Evolutionary conservation across 495 filamentous ascomycete genomes (phyloP).

Genomic region (Aspergillus nidulans): DNA sequence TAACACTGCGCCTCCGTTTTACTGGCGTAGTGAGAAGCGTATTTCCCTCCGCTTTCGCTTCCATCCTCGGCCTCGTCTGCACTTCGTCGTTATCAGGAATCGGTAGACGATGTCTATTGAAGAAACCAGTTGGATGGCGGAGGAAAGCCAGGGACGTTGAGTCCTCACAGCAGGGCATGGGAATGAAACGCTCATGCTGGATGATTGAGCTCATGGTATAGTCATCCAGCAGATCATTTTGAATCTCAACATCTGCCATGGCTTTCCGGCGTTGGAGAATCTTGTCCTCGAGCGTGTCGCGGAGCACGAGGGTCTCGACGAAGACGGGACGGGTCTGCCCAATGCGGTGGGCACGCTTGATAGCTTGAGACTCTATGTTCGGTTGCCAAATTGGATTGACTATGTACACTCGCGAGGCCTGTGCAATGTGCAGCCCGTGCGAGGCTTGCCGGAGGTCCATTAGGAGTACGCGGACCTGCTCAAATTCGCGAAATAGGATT

Average conservation of each 20-base stretch:
- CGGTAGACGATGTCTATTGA: conserved; percentile 37
- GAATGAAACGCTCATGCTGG: conserved; percentile 61
- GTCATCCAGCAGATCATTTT: conserved; percentile 69
- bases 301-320: conserved; percentile 83
- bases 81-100: conserved; percentile 26
- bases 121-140: conserved; percentile 28
- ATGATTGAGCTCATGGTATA: conserved; percentile 74
- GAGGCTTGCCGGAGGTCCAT: conserved; percentile 90
- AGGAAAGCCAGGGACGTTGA: conserved; percentile 23
- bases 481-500: conserved; percentile 65
- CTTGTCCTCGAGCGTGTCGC: conserved; percentile 77
- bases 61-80: background rate
- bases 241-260: conserved; percentile 75
- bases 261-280: conserved; percentile 68
- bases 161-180: conserved; percentile 44
- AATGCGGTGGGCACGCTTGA: conserved; percentile 86
- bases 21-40: conserved; percentile 1
- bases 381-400: conserved; percentile 85
- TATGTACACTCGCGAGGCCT: conserved; percentile 85
- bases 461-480: conserved; percentile 64
- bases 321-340: conserved; percentile 75
- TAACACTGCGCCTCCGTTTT: conserved; percentile 15
- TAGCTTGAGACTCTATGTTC: conserved; percentile 83
- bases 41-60: background rate
- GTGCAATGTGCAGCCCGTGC: conserved; percentile 77